Evolutionary conservation across 306 rosid species (phyloP).

Genomic region (Casuarina equisetifolia): DNA sequence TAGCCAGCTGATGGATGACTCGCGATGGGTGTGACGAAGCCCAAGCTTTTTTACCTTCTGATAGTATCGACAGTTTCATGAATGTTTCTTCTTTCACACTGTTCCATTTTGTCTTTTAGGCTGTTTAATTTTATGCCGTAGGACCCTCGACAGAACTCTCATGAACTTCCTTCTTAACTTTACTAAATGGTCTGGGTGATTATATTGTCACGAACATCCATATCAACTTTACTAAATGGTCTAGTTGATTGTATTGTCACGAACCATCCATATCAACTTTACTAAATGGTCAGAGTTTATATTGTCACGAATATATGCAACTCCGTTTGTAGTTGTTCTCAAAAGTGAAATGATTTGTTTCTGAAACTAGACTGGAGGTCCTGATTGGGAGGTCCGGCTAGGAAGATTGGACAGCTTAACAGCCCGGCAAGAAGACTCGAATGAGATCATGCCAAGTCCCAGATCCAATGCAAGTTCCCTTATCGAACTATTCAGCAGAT

Average conservation of each 20-base stretch:
- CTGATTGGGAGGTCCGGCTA: conserved; percentile 72
- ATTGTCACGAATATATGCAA: not conserved
- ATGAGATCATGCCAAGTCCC: conserved; percentile 82
- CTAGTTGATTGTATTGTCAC: not conserved
- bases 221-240: too few species aligned
- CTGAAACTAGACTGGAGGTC: conserved; percentile 75
- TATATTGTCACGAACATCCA: not conserved
- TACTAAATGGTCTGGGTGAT: too few species aligned
- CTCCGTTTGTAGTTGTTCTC: not conserved
- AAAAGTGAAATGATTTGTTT: not conserved
- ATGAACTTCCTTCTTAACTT: too few species aligned
- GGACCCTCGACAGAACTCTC: not conserved
- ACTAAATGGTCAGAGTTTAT: not conserved
- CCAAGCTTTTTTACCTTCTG: not conserved
- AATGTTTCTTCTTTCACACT: not conserved
- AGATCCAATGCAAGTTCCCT: conserved; percentile 74
- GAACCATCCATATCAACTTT: too few species aligned
- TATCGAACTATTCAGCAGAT: conserved; percentile 52
- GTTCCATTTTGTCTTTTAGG: not conserved
- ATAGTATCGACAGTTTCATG: not conserved
- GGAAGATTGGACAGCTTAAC: conserved; percentile 84
- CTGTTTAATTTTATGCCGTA: not conserved
- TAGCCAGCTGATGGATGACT: not conserved
- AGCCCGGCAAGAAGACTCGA: conserved; percentile 67
- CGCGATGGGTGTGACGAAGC: not conserved